Conservation (phyloP, 768 basidiomycete species). For the Rhodotorula paludigena region DNA sequence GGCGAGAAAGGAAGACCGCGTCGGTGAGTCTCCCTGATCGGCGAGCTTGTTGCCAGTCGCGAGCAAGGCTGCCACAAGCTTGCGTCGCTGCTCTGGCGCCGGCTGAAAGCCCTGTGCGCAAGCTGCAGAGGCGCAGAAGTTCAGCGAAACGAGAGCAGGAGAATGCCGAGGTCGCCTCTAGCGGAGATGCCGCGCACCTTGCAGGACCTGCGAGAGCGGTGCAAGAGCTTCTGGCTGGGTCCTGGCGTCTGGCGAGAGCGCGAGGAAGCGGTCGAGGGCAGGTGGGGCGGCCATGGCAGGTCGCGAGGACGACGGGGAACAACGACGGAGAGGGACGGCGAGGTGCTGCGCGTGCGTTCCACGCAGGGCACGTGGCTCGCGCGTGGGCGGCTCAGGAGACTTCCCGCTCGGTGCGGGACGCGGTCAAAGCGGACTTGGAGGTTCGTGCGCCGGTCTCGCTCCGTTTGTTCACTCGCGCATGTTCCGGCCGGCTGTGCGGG, state of each 20-base stretch:
- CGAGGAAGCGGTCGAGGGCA: not conserved
- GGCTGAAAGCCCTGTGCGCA: conserved; percentile 21
- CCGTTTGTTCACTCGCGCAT: too few species aligned
- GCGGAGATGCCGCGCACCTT: not conserved
- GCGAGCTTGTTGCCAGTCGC: not conserved
- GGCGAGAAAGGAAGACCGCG: not conserved
- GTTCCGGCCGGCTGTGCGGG: too few species aligned
- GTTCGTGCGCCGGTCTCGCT: too few species aligned
- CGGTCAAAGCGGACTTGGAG: too few species aligned
- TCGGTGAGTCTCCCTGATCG: not conserved
- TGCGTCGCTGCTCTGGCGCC: conserved; percentile 7
- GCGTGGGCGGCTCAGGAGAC: too few species aligned
- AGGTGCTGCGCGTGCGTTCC: too few species aligned
- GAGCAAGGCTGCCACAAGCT: conserved; percentile 21
- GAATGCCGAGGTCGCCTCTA: not conserved
- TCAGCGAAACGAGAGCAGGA: not conserved
- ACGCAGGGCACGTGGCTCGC: too few species aligned
- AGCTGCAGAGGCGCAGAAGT: not conserved
- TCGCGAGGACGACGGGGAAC: too few species aligned
- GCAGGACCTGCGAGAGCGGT: not conserved
- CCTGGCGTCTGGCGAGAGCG: not conserved
- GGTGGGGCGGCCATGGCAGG: not conserved
- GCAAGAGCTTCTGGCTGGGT: too few species aligned
- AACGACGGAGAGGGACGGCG: too few species aligned
- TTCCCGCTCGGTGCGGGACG: too few species aligned